Evolutionary conservation across 441 rosid genomes (phyloP), one percentile per base, ranked within the genome.

Genomic region (Eutrema salsugineum): DNA sequence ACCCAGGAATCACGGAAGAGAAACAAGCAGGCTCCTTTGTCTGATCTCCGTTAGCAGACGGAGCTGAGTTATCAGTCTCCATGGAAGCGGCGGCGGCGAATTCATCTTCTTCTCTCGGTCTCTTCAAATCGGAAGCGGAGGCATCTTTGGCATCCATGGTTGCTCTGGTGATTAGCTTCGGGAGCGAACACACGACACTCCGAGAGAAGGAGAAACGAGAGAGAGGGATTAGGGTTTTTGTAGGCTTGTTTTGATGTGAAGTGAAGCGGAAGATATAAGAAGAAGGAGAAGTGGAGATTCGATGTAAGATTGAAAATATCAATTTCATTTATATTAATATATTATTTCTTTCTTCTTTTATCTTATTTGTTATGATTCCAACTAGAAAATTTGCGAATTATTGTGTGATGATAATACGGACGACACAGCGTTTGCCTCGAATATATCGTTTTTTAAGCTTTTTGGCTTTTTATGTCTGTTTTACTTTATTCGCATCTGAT

Each of bases 1-100:
- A 91, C 17, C 98, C 97, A 65, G 96, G 88, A 50, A 96, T 96
- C 56, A 96, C 91, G 38, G 95, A 54, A 47, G 98, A 88, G 32
- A 93, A 80, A 68, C 79, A 77, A 48, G 75, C 75, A 15, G 83
- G 77, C 67, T 69, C 77, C 65, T 79, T 79, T 3, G 5, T 57
- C 67, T 53, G 42, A 36, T 55, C 76, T 17, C 68, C 77, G 53
- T 73, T 77, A 43, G 39, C 51, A 35, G 42, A 33, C 6, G 63
- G 54, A 54, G 32, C 65, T n/a, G 75, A 62, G 44, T 32, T 65
- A 10, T 58, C 80, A 1, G 77, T 71, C 22, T 77, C 77, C 76
- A 70, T 70, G 7, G 75, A 39, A 24, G 82, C 79, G 17, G 50
- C 81, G 27, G 75, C 66, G 36, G 60, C 77, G 55, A 36, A n/a